phyloP scores from a whole-genome alignment of 2,329 filamentous ascomycete genomes.

The Fusarium kyushuense region DNA sequence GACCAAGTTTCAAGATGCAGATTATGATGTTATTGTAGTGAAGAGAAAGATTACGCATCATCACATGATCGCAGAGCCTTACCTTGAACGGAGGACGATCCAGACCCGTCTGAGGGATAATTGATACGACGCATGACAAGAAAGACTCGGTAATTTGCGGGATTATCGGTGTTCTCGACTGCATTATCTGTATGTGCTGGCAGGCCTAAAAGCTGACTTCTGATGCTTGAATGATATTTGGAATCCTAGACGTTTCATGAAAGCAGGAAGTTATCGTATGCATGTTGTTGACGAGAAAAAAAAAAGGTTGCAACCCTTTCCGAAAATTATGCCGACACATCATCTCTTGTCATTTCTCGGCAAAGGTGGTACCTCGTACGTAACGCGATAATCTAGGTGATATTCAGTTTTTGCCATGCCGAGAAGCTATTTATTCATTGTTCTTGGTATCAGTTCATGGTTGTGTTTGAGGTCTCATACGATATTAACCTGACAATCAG shows the following conservation, averaged over 20 bases:
- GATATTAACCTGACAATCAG: neutral
- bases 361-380: neutral
- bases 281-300: neutral
- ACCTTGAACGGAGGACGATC: constrained; percentile 6
- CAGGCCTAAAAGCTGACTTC: neutral
- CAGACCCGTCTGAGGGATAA: neutral
- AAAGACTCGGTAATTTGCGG: constrained; percentile 17
- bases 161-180: neutral
- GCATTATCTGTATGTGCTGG: neutral
- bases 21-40: too few species aligned
- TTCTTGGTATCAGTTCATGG: neutral
- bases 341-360: neutral
- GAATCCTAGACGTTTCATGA: neutral
- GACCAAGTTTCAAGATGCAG: neutral
- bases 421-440: neutral
- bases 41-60: neutral
- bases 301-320: constrained; percentile 11
- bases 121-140: neutral
- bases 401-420: neutral
- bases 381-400: neutral
- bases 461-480: neutral
- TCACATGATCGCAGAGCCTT: constrained; percentile 1
- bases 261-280: neutral
- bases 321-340: constrained; percentile 6
- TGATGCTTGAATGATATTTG: neutral